Evolutionary conservation across 352 stramenopile species (phyloP).

Genomic region (Phytophthora hybrid): DNA sequence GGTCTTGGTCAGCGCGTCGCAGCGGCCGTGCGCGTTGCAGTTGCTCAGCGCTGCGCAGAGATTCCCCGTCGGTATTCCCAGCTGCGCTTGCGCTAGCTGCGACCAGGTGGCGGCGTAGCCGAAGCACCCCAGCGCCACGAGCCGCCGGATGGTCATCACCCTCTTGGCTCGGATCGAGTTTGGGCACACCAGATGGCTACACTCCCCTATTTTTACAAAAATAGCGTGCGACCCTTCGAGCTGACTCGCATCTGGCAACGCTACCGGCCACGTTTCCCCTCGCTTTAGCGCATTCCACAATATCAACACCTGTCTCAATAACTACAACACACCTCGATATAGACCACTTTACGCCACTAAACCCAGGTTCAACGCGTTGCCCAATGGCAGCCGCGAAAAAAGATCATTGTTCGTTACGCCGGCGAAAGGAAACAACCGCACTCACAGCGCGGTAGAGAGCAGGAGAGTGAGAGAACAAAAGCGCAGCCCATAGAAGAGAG

Average conservation of each 20-base stretch:
- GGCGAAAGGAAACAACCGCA: slow-evolving; percentile 16
- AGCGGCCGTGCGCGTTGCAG: slow-evolving; percentile 92
- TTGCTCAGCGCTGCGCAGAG: slow-evolving; percentile 83
- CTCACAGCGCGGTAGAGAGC: slow-evolving; percentile 32
- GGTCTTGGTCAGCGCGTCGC: slow-evolving; percentile 81
- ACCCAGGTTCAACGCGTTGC: slow-evolving; percentile 1
- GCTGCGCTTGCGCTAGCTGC: slow-evolving; percentile 36
- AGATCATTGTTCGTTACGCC: slow-evolving; percentile 41
- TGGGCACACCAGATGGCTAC: slow-evolving; percentile 24
- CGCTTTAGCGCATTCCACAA: background rate
- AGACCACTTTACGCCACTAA: background rate
- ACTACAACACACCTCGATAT: background rate
- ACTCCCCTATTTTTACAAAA: slow-evolving; percentile 16
- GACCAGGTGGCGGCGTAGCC: background rate
- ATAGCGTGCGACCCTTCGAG: slow-evolving; percentile 22
- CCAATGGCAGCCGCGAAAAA: slow-evolving; percentile 19
- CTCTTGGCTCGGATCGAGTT: background rate
- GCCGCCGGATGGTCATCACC: background rate
- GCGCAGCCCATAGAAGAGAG: slow-evolving; percentile 5
- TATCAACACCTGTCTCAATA: no score
- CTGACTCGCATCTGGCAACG: background rate
- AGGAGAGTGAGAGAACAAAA: slow-evolving; percentile 14
- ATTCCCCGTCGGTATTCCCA: slow-evolving; percentile 65
- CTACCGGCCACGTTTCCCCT: background rate
- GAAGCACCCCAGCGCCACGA: background rate